Base-by-base conservation (phyloP, 805 yeast genomes). In the Candida stauntonica region DNA sequence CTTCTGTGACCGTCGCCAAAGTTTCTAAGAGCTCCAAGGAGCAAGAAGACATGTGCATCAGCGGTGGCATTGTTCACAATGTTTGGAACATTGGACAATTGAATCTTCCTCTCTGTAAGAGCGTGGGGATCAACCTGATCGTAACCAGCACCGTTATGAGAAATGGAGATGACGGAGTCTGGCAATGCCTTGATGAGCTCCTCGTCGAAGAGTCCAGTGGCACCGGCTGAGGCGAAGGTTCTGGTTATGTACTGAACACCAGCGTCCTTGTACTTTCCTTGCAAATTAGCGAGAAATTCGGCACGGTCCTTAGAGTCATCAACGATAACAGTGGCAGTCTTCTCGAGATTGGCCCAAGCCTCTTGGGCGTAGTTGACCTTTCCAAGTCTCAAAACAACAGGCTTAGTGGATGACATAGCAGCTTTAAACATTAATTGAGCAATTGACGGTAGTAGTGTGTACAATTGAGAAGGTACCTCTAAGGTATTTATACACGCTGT, bases 141-240 rank as follows among this genome's bases (percentile, higher is more conserved):
- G 58, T 82, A 81, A 5, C 85, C 89, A 1, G 91, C 91, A 41
- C 89, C 89, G 43, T 70, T 63, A 57, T 81, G 86, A 44, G 76
- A 65, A 12, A 82, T 62, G 12, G 74, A 63, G 41, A 68, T 66
- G 6, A 82, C 67, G 0, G 77, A 57, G 2, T 60, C 39, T 4
- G 91, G 91, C 38, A 82, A 64, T 19, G 69, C 67, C 8, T 59
- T 47, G 16, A 75, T 68, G 45, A 82, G 55, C 48, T 82, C 88
- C 34, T 65, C 72, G 54, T 82, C 88, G 45, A 82, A 77, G 31
- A 76, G 60, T 2, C 89, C 89, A 3, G 86, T 79, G 35, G 66
- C 61, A 7, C 47, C 45, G 9, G 69, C 67, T 44, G 80, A 70
- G 5, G 59, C 66, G 41, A 72, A 79, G 2, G 87, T 78, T 47